Percentiles rank a stretch among this genome's conserved stretches.
phyloP scores from a whole-genome alignment of 176 grass and related monocot genomes.

The Dactylis glomerata region DNA sequence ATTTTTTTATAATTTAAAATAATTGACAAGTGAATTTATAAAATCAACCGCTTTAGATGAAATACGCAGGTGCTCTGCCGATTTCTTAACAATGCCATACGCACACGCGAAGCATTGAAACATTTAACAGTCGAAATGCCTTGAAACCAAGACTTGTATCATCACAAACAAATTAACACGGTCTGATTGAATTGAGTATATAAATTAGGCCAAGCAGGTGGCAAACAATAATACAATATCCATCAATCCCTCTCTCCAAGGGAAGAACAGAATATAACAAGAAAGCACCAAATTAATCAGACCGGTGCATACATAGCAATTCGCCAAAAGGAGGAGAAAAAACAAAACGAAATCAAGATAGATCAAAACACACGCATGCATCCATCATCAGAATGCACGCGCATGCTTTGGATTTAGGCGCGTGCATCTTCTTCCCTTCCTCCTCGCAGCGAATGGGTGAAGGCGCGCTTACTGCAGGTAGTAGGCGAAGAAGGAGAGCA shows the following conservation, averaged over 20 bases:
- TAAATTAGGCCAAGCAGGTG: constrained; percentile 37
- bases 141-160: background rate
- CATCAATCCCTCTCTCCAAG: constrained; percentile 14
- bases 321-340: constrained; percentile 22
- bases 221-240: constrained; percentile 35
- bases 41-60: background rate
- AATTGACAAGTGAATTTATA: background rate
- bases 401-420: background rate
- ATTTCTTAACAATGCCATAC: background rate
- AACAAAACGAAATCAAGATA: background rate
- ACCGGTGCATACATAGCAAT: constrained; percentile 23
- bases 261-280: constrained; percentile 21
- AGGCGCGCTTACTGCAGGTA: constrained; percentile 52
- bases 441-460: background rate
- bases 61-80: too few relatives aligned
- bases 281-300: constrained; percentile 3
- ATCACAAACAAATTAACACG: background rate
- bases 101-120: background rate
- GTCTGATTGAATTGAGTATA: constrained; percentile 3
- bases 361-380: constrained; percentile 11
- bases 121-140: background rate
- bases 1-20: background rate
- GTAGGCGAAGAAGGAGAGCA: constrained; percentile 80
- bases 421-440: background rate
- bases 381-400: background rate